These are phyloP conservation scores for Rubroboletus pulcherrimus DNA, from an alignment of 768 basidiomycete genomes.

Conservation along the genomic window DNA sequence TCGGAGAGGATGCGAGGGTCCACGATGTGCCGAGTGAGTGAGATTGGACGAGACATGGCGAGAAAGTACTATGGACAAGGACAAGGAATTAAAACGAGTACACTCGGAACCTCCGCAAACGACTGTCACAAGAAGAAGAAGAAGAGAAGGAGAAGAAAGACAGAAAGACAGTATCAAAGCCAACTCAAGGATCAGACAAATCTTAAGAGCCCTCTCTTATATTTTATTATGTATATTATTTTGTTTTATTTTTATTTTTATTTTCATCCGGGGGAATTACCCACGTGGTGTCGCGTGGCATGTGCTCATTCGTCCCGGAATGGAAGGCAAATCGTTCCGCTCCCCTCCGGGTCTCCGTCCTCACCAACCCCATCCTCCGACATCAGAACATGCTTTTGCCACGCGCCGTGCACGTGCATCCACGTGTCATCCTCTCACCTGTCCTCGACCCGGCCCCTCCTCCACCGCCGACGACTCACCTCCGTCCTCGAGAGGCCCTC, in stretches of 20 bases:
- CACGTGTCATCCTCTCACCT: constrained; percentile 6
- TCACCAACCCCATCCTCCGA: too few relatives aligned
- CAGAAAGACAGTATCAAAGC: background rate
- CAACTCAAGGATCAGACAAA: background rate
- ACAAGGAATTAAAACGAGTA: background rate
- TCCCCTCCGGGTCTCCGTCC: background rate
- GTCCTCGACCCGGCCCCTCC: background rate
- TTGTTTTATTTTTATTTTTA: background rate
- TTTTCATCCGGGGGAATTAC: constrained; percentile 6
- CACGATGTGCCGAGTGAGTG: constrained; percentile 26
- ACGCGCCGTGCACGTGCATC: constrained; percentile 19
- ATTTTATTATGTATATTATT: constrained; percentile 8
- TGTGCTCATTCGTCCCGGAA: constrained; percentile 3
- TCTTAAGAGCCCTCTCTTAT: background rate
- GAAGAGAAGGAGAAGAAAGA: background rate
- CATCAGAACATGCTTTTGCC: background rate
- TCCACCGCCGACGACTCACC: background rate
- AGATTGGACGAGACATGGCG: constrained; percentile 10
- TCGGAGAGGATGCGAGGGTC: constrained; percentile 29
- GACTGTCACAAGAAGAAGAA: too few relatives aligned
- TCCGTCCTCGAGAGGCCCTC: background rate
- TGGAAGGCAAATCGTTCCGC: background rate
- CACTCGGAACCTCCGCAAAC: background rate
- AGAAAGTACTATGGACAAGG: constrained; percentile 16
- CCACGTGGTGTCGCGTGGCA: constrained; percentile 28